Evolutionary conservation across 805 yeast genomes (phyloP).

Genomic region (Cyberlindnera galapagoensis): DNA sequence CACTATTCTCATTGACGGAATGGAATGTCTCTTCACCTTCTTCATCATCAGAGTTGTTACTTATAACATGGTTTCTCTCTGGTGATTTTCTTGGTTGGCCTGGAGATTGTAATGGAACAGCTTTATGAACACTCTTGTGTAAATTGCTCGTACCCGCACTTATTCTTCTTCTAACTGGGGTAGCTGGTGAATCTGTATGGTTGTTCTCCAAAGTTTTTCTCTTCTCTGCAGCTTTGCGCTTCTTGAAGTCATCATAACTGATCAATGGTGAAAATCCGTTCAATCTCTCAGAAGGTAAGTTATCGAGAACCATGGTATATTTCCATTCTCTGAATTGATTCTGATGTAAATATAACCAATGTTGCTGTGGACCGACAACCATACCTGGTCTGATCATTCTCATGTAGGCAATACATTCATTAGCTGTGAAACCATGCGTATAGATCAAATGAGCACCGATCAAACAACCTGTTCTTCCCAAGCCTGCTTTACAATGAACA

Average conservation of each 20-base stretch:
- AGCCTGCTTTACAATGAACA: constrained; percentile 98
- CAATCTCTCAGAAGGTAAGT: constrained; percentile 55
- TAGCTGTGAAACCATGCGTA: constrained; percentile 95
- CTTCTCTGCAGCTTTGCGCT: constrained; percentile 35
- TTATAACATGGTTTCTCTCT: constrained; percentile 25
- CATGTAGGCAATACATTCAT: constrained; percentile 94
- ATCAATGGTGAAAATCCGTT: constrained; percentile 64
- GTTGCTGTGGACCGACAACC: constrained; percentile 99
- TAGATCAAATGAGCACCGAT: constrained; percentile 96
- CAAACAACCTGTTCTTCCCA: constrained; percentile 96
- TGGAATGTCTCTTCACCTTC: constrained; percentile 20
- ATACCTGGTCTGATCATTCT: constrained; percentile 96
- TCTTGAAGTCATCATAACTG: constrained; percentile 53
- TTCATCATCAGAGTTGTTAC: constrained; percentile 23
- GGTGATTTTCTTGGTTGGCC: constrained; percentile 87
- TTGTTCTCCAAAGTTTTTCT: not conserved
- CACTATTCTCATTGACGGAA: constrained; percentile 18
- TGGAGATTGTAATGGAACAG: constrained; percentile 89
- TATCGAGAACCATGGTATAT: constrained; percentile 78
- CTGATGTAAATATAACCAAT: constrained; percentile 95
- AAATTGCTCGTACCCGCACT: constrained; percentile 63
- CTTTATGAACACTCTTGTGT: constrained; percentile 57
- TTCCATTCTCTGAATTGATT: constrained; percentile 96
- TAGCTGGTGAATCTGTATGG: constrained; percentile 42
- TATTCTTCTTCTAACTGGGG: constrained; percentile 69